Percentiles rank a stretch among this genome's conserved stretches.
Evolutionary conservation across 164 flowering plant genomes (phyloP).

Genomic region (Kingdonia uniflora): DNA sequence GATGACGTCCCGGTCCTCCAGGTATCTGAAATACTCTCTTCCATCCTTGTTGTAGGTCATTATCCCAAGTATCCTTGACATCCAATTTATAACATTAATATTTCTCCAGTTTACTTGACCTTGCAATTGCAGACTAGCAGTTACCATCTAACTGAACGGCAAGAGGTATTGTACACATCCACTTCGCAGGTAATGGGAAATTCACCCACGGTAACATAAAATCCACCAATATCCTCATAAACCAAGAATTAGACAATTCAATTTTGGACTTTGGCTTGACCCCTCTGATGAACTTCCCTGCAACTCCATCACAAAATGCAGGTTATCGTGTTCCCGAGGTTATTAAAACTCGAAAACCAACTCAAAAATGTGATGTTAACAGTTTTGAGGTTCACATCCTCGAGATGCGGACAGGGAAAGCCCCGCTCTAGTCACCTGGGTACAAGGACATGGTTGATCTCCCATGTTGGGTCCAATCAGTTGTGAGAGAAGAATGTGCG

Average conservation of each 20-base stretch:
- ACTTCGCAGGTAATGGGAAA: slow-evolving; percentile 58
- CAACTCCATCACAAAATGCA: slow-evolving; percentile 45
- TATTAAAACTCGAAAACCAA: slow-evolving; percentile 60
- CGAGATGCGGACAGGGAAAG: slow-evolving; percentile 80
- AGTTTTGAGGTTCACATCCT: slow-evolving; percentile 81
- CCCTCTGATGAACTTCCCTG: slow-evolving; percentile 55
- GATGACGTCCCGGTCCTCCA: no score
- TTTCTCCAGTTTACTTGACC: no score
- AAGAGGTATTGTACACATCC: slow-evolving; percentile 62
- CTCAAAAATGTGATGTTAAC: no score
- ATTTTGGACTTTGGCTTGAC: slow-evolving; percentile 75
- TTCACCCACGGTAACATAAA: no score
- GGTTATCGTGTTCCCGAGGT: slow-evolving; percentile 91
- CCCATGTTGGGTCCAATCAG: slow-evolving; percentile 89
- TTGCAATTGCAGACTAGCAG: no score
- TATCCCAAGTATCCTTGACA: no score
- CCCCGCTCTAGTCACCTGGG: slow-evolving; percentile 60
- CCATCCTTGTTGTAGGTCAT: no score
- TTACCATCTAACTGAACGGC: no score
- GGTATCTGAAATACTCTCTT: no score
- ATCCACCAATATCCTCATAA: slow-evolving; percentile 77
- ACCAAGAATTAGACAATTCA: slow-evolving; percentile 42
- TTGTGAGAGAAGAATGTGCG: slow-evolving; percentile 77
- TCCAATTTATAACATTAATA: no score
- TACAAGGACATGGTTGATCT: slow-evolving; percentile 76